Percentiles rank a stretch among this genome's conserved stretches.
phyloP scores from a whole-genome alignment of 2,329 filamentous ascomycete genomes.

The Fusarium penzigii region DNA sequence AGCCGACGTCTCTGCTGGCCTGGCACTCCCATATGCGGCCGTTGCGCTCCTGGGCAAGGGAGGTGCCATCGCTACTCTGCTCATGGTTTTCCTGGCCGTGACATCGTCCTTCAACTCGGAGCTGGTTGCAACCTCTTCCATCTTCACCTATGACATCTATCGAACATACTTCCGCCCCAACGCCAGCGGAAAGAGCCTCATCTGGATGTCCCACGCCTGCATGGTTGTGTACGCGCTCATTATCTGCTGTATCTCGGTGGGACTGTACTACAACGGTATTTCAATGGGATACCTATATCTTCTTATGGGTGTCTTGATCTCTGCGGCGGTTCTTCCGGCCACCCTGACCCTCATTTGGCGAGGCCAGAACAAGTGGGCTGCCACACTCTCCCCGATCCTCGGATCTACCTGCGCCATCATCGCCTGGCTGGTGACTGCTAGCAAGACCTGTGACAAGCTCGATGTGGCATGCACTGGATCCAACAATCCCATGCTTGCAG shows the following conservation, averaged over 20 bases:
- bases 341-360: conserved; percentile 80
- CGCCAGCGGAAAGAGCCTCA: conserved; percentile 73
- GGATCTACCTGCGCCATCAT: conserved; percentile 67
- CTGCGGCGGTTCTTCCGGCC: conserved; percentile 77
- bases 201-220: conserved; percentile 74
- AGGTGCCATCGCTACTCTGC: conserved; percentile 74
- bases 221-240: conserved; percentile 71
- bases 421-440: conserved; percentile 74
- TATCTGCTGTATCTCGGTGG: conserved; percentile 77
- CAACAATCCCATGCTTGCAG: conserved; percentile 83
- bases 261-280: conserved; percentile 71
- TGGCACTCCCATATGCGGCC: conserved; percentile 81
- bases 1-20: conserved; percentile 75
- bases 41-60: conserved; percentile 80
- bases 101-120: conserved; percentile 82
- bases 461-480: conserved; percentile 74
- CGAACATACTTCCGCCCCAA: conserved; percentile 80
- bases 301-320: conserved; percentile 89
- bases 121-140: conserved; percentile 83
- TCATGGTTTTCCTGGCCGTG: conserved; percentile 89
- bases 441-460: conserved; percentile 67
- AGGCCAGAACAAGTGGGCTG: conserved; percentile 72
- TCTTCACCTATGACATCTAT: conserved; percentile 85
- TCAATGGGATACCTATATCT: conserved; percentile 88
- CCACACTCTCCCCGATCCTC: conserved; percentile 65